Evolutionary conservation across 148 eudicot species (phyloP).

Genomic region (Rhododendron simsii): DNA sequence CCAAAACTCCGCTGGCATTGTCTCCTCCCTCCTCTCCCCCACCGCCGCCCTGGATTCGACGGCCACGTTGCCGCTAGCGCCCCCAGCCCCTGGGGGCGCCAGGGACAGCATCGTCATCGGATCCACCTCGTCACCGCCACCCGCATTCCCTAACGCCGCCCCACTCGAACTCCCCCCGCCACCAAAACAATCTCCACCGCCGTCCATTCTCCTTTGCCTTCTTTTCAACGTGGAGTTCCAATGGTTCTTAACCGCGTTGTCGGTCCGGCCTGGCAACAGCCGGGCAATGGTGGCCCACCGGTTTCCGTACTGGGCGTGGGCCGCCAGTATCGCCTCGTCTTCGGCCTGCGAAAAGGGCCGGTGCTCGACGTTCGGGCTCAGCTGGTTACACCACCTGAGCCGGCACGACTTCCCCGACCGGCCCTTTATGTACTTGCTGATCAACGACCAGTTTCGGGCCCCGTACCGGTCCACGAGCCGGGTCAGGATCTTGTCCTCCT

Average conservation of each 20-base stretch:
- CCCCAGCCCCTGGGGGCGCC: slow-evolving; percentile 27
- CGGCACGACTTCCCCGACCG: slow-evolving; percentile 58
- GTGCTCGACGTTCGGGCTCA: slow-evolving; percentile 48
- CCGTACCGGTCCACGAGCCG: slow-evolving; percentile 48
- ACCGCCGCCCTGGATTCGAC: neutral
- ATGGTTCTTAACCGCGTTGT: slow-evolving; percentile 60
- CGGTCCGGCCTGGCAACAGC: slow-evolving; percentile 50
- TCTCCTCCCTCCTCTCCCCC: slow-evolving; percentile 20
- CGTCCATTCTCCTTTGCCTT: slow-evolving; percentile 3
- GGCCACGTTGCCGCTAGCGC: neutral
- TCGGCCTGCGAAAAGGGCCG: slow-evolving; percentile 42
- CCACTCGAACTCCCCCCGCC: neutral
- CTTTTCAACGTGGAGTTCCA: slow-evolving; percentile 60
- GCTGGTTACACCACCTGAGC: slow-evolving; percentile 62
- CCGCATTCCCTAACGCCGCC: neutral
- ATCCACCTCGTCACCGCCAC: slow-evolving; percentile 20
- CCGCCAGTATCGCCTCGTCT: slow-evolving; percentile 40
- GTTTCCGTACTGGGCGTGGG: slow-evolving; percentile 47
- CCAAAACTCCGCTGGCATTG: slow-evolving; percentile 41
- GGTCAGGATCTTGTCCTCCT: slow-evolving; percentile 57
- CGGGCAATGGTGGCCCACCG: slow-evolving; percentile 62
- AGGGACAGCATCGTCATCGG: slow-evolving; percentile 41
- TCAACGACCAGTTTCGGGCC: slow-evolving; percentile 47
- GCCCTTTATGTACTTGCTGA: slow-evolving; percentile 49
- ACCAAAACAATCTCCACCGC: neutral